phyloP scores from a whole-genome alignment of 208 protist species.

The Endotrypanum monterogeii region DNA sequence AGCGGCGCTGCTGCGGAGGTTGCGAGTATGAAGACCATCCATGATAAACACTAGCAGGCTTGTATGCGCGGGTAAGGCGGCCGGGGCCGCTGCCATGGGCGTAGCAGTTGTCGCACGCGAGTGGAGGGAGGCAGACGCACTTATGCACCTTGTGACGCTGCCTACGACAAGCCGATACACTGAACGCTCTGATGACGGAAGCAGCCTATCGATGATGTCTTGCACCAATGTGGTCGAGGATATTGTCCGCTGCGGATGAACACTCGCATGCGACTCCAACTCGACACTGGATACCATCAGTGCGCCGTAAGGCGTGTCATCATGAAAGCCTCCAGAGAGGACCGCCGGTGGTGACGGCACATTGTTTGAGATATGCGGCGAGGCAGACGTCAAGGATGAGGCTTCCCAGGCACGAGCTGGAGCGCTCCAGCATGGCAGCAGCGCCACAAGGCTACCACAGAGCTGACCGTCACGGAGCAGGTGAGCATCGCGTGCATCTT shows the following conservation, averaged over 20 bases:
- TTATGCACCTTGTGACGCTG: neutral
- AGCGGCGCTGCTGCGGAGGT: neutral
- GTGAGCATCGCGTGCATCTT: neutral
- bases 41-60: slow-evolving; percentile 21
- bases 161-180: slow-evolving; percentile 26
- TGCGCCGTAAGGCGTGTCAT: slow-evolving; percentile 14
- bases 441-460: slow-evolving; percentile 12
- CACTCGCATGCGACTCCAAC: slow-evolving; percentile 11
- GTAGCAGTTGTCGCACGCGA: neutral
- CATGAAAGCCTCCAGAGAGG: slow-evolving; percentile 15
- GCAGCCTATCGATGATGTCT: slow-evolving; percentile 17
- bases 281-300: slow-evolving; percentile 8
- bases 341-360: slow-evolving; percentile 5
- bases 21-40: slow-evolving; percentile 12
- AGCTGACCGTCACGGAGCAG: neutral
- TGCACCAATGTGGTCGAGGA: neutral
- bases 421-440: slow-evolving; percentile 5
- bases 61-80: slow-evolving; percentile 8
- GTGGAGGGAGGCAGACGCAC: neutral
- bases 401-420: neutral
- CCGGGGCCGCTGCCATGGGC: neutral
- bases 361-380: neutral
- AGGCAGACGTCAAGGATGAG: slow-evolving; percentile 1
- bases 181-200: slow-evolving; percentile 15
- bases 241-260: neutral